Percentiles rank a stretch among this genome's conserved stretches.
Conservation (phyloP, 2,329 filamentous ascomycete species). For the Exophiala alcalophila region DNA sequence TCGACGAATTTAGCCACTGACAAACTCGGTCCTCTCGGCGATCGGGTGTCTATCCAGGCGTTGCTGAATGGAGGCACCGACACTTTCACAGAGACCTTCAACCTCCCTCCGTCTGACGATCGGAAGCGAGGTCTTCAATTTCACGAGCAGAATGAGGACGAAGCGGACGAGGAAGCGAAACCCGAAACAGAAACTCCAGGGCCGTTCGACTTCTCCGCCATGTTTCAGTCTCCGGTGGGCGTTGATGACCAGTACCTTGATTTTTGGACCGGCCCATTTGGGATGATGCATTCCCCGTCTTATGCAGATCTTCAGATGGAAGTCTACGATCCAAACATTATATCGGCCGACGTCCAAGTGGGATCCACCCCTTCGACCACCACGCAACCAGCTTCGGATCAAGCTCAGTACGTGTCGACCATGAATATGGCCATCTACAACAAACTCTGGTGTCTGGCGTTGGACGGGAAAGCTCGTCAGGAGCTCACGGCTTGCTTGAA, state of each 20-base stretch:
- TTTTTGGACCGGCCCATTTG: conserved; percentile 26
- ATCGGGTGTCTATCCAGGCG: conserved; percentile 48
- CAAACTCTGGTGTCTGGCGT: conserved; percentile 39
- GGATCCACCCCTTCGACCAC: conserved; percentile 15
- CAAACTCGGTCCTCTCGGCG: conserved; percentile 24
- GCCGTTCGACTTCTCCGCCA: conserved; percentile 17
- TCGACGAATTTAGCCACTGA: conserved; percentile 3
- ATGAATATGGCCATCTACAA: conserved; percentile 42
- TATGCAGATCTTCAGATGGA: conserved; percentile 22
- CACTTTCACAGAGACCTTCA: conserved; percentile 46
- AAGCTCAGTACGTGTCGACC: conserved; percentile 36
- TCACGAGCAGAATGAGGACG: conserved; percentile 34
- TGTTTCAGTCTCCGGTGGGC: conserved; percentile 19
- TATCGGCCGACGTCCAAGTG: conserved; percentile 4
- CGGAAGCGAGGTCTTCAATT: conserved; percentile 38
- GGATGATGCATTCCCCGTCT: conserved; percentile 17
- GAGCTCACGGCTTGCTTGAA: conserved; percentile 41
- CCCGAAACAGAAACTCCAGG: conserved; percentile 3
- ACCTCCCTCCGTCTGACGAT: conserved; percentile 42
- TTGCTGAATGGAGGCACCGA: conserved; percentile 47
- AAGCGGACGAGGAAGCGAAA: conserved; percentile 16
- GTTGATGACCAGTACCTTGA: conserved; percentile 22
- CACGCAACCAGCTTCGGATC: conserved; percentile 10
- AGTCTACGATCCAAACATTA: conserved; percentile 17
- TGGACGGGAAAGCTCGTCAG: conserved; percentile 40